Base-by-base conservation (phyloP, 257 asterid species). In the Verbena officinalis region DNA sequence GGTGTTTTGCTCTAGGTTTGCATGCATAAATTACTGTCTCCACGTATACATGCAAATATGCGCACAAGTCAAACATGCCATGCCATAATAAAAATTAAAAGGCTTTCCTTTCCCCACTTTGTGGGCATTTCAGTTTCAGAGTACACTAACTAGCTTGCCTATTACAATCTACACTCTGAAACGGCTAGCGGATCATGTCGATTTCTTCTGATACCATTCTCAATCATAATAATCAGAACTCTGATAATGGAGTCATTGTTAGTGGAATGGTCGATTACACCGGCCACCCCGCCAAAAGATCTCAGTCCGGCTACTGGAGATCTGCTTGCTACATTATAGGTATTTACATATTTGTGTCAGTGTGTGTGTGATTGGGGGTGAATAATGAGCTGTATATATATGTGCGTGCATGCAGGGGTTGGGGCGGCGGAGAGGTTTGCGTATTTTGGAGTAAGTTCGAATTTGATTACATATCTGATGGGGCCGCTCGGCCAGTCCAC, bases 381-480 rank as follows among this genome's bases (percentile, higher is more conserved):
- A n/a, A n/a, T n/a, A n/a, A n/a, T n/a, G n/a, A n/a, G n/a, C n/a
- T n/a, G n/a, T n/a, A n/a, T n/a, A n/a, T n/a, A n/a, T n/a, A 27
- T 2, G 3, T 42, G 16, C 20, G 7, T 38, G 49, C 33, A 12
- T 64, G 66, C 79, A 81, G 83, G 81, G 64, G 77, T 58, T 44
- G 86, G 83, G 44, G 72, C 78, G 12, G 70, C 73, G 17, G 87
- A 78, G 75, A 75, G 75, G 64, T 78, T 81, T 68, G 80, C 82
- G 2, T 78, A 62, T 62, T 73, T 23, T 55, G 87, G 87, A 50
- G 55, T 81, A n/a, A 62, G 77, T 31, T 73, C 87, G 8, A 78
- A 78, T 63, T 74, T 81, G 31, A 75, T 81, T 4, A 59, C 79
- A 2, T 81, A 81, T 48, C 71, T 81, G 3, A 78, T 78, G 14